Conservation (phyloP, 495 filamentous ascomycete genomes). For the Penicillium atrosanguineum region DNA sequence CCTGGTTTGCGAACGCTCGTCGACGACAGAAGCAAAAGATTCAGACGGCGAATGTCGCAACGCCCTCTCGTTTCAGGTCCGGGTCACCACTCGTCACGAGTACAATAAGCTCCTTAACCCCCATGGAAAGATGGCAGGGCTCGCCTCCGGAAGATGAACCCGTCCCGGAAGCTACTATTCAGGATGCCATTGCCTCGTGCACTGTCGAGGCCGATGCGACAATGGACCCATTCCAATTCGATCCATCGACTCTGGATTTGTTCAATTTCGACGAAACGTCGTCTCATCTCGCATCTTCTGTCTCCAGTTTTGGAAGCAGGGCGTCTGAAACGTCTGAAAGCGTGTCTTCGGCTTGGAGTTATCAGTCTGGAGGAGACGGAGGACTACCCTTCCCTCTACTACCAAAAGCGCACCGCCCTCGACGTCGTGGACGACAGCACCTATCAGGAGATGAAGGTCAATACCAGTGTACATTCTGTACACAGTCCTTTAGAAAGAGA, state of each 20-base stretch:
- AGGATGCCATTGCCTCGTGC: conserved; percentile 46
- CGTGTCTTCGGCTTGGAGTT: conserved; percentile 41
- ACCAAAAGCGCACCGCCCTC: conserved; percentile 9
- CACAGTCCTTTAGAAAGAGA: conserved; percentile 75
- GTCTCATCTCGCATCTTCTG: conserved; percentile 27
- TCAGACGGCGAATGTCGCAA: conserved; percentile 49
- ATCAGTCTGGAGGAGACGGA: conserved; percentile 42
- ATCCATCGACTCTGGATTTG: conserved; percentile 16
- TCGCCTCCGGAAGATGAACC: conserved; percentile 74
- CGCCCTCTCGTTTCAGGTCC: conserved; percentile 38
- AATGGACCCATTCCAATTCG: conserved; percentile 49
- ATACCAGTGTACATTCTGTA: conserved; percentile 85
- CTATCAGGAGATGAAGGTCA: conserved; percentile 44
- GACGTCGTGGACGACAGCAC: conserved; percentile 47
- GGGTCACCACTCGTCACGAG: conserved; percentile 38
- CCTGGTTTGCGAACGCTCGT: conserved; percentile 45
- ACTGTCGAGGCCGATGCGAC: conserved; percentile 54
- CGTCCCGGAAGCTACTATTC: conserved; percentile 30
- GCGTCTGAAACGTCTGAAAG: conserved; percentile 36
- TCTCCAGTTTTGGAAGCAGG: conserved; percentile 31
- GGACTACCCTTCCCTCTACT: conserved; percentile 19
- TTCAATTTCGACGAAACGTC: conserved; percentile 25
- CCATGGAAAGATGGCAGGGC: conserved; percentile 75
- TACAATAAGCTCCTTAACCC: conserved; percentile 57
- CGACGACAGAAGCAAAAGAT: conserved; percentile 48